phyloP scores from a whole-genome alignment of 352 stramenopile species.

The Phytopythium boreale region DNA sequence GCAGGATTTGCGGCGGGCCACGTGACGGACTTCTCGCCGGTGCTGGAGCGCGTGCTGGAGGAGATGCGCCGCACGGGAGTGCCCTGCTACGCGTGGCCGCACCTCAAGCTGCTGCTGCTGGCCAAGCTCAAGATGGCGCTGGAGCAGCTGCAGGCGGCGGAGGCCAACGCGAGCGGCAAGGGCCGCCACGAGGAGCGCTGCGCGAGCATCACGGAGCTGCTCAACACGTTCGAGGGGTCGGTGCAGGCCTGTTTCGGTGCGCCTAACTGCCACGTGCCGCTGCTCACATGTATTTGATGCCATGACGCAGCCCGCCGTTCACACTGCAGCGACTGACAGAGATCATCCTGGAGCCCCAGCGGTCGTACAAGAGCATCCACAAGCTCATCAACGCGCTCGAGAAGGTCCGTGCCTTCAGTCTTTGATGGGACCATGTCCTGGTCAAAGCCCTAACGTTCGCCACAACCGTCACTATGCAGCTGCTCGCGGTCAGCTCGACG shows the following conservation, averaged over 20 bases:
- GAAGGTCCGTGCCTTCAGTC: constrained; percentile 35
- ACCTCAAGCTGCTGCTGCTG: constrained; percentile 64
- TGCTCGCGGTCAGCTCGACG: constrained; percentile 67
- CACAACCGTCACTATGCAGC: constrained; percentile 11
- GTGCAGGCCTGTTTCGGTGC: background rate
- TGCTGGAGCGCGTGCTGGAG: constrained; percentile 57
- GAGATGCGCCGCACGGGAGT: constrained; percentile 70
- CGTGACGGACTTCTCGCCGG: constrained; percentile 39
- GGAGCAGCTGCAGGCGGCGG: constrained; percentile 48
- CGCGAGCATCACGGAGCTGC: constrained; percentile 48
- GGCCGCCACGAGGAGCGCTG: constrained; percentile 45
- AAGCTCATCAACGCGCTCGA: constrained; percentile 83
- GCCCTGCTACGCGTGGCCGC: constrained; percentile 65
- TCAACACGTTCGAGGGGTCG: constrained; percentile 60
- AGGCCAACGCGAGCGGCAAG: constrained; percentile 18
- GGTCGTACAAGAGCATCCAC: constrained; percentile 70
- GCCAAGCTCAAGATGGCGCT: constrained; percentile 53
- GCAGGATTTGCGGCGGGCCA: constrained; percentile 54
- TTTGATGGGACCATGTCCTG: background rate
- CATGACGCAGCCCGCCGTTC: constrained; percentile 56
- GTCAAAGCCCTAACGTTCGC: background rate
- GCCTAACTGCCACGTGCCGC: background rate
- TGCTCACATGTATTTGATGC: background rate
- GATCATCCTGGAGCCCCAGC: constrained; percentile 64
- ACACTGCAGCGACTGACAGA: constrained; percentile 80